phyloP scores from a whole-genome alignment of 1,284 basidiomycete species.

The Rhodotorula sp. region DNA sequence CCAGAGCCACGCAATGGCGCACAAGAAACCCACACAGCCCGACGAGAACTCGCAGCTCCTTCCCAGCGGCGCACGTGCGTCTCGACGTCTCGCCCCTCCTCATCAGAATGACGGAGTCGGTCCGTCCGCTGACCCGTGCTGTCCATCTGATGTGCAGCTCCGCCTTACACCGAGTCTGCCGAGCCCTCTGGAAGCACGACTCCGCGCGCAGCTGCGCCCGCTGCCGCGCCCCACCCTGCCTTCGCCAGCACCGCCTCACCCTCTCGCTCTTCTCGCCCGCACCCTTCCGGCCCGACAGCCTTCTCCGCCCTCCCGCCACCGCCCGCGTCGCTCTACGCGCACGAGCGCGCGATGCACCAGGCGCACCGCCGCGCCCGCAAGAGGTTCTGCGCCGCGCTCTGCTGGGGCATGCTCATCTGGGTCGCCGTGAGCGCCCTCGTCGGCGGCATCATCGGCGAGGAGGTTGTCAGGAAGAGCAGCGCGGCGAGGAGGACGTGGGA shows the following conservation, averaged over 20 bases:
- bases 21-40: neutral
- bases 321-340: slow-evolving; percentile 1
- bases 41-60: slow-evolving; percentile 4
- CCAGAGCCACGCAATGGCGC: neutral
- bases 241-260: neutral
- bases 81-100: neutral
- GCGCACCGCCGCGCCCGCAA: slow-evolving; percentile 5
- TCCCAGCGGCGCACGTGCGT: neutral
- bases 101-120: neutral
- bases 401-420: slow-evolving; percentile 16
- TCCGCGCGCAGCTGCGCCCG: neutral
- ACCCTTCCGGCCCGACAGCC: slow-evolving; percentile 22
- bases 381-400: slow-evolving; percentile 14
- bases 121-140: neutral
- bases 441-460: slow-evolving; percentile 16
- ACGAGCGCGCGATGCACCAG: neutral
- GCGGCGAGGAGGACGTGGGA: neutral
- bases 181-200: no score
- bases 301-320: slow-evolving; percentile 15
- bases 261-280: neutral
- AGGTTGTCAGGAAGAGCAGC: neutral
- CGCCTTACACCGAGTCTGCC: neutral
- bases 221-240: no score
- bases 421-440: slow-evolving; percentile 2
- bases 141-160: neutral